Evolutionary conservation across 805 yeast genomes (phyloP).

Genomic region (Pichia sporocuriosa): DNA sequence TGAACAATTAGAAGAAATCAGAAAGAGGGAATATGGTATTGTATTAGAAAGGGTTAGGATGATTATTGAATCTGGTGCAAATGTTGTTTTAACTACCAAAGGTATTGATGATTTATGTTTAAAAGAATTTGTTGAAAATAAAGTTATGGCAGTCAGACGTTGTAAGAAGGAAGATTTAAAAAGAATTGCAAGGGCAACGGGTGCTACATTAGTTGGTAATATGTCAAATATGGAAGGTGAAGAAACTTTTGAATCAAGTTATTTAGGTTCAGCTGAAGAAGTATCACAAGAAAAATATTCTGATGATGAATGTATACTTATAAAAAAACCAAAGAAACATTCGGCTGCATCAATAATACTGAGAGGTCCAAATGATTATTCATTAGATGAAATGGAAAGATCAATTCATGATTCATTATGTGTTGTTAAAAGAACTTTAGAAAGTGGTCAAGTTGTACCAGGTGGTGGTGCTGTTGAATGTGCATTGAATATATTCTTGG

Average conservation of each 20-base stretch:
- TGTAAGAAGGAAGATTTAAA: constrained; percentile 95
- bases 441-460: constrained; percentile 90
- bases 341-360: constrained; percentile 86
- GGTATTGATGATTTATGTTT: constrained; percentile 92
- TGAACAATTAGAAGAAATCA: constrained; percentile 78
- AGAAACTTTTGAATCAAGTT: constrained; percentile 79
- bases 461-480: constrained; percentile 99
- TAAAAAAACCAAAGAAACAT: constrained; percentile 85
- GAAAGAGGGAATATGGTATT: constrained; percentile 83
- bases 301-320: constrained; percentile 93
- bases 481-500: constrained; percentile 89
- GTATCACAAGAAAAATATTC: constrained; percentile 86
- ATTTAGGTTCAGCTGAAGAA: constrained; percentile 83
- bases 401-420: constrained; percentile 90
- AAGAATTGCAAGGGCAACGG: constrained; percentile 96
- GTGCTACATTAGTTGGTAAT: constrained; percentile 82
- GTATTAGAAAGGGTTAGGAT: constrained; percentile 76
- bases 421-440: constrained; percentile 93
- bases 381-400: constrained; percentile 97
- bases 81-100: constrained; percentile 86
- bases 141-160: constrained; percentile 93
- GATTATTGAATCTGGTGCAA: constrained; percentile 83
- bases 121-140: constrained; percentile 85
- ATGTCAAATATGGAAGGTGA: constrained; percentile 95
- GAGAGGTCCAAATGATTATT: constrained; percentile 93